Base-by-base conservation (phyloP, 169 alveolate species). In the Babesia microti region DNA sequence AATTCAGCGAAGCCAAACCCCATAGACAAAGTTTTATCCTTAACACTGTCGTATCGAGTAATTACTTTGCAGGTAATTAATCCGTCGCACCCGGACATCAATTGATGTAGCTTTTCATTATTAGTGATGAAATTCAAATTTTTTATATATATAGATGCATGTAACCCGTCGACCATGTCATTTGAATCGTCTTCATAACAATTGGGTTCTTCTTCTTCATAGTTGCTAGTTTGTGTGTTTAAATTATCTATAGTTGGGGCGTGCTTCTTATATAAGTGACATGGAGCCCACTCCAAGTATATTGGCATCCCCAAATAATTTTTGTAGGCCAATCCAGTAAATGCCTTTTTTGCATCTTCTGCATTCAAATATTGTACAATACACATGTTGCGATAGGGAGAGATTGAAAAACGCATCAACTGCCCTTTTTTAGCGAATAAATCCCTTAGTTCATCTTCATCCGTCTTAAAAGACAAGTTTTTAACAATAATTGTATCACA, bases 1-100 rank as follows among this genome's bases (percentile, higher is more conserved):
- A 81, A 81, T 54, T 91, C 97, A 1, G 87, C 85, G 68, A 91
- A 91, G 14, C 95, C 97, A 57, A 78, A 91, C 4, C 97, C 96
- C 72, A 72, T 57, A 1, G 94, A 83, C 19, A 79, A 48, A 41
- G 60, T 65, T 47, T 53, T 14, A 1, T 27, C 24, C 28, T 24
- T 37, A 19, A 43, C 53, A 12, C 41, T 42, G 22, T 68, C 52
- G 27, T 46, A 68, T 50, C 58, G 49, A 26, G 54, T 19, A 21
- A 74, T 47, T 39, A 41, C 89, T 70, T 67, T 76, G 24, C 78
- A 65, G 14, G 88, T 56, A 22, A 74, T 47, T 32, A 66, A 59
- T 17, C 83, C 86, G 22, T 63, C 78, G 40, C 59, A 57, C 6
- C 68, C 43, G 24, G 74, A 72, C 30, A 79, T 61, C 42, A 61